Conservation (phyloP, 108 stramenopile genomes). For the Conticribra guillardii region DNA sequence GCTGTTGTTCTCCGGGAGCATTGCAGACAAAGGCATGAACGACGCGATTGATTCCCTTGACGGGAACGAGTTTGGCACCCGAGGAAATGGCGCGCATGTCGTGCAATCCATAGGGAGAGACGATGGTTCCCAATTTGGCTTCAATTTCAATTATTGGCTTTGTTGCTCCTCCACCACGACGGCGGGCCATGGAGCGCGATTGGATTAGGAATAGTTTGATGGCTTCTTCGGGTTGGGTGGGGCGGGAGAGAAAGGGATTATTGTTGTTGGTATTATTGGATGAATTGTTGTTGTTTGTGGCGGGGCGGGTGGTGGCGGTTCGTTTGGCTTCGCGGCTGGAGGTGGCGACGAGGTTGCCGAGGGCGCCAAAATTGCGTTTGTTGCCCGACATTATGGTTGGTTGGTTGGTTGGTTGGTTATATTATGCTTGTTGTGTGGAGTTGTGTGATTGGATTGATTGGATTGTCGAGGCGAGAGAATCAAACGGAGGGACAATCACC, state of each 20-base stretch:
- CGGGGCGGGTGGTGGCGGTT: constrained; percentile 23
- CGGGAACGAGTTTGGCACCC: constrained; percentile 61
- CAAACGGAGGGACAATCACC: no score
- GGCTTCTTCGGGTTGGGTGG: constrained; percentile 71
- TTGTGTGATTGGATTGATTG: no score
- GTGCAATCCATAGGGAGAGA: constrained; percentile 55
- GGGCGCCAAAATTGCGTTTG: no score
- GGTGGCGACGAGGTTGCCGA: constrained; percentile 21
- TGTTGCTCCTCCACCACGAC: neutral
- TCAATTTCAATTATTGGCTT: constrained; percentile 66
- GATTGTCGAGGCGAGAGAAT: no score
- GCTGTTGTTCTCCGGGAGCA: constrained; percentile 18
- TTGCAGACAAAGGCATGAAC: constrained; percentile 69
- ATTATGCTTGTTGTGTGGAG: no score
- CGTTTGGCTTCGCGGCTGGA: constrained; percentile 36
- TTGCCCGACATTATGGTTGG: no score
- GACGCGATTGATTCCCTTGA: constrained; percentile 44
- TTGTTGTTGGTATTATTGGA: neutral
- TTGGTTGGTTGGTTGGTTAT: no score
- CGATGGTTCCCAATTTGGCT: constrained; percentile 74
- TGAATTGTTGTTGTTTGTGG: neutral
- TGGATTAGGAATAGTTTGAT: constrained; percentile 71
- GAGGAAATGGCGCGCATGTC: constrained; percentile 66
- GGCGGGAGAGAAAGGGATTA: constrained; percentile 68
- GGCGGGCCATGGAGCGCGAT: constrained; percentile 61